Conservation (phyloP, 805 yeast species). For the Cyberlindnera maritima region DNA sequence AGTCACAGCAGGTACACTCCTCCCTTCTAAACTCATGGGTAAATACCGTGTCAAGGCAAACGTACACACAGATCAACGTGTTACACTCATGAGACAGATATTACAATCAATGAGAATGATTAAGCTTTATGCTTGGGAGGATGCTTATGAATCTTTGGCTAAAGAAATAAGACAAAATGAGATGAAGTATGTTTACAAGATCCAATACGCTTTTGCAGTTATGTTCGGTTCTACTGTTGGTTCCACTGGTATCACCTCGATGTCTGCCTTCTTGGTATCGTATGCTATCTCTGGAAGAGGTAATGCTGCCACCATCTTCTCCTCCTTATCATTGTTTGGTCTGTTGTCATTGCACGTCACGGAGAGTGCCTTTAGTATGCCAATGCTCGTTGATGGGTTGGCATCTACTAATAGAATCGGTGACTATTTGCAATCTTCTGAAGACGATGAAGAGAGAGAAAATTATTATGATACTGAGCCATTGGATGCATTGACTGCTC, state of each 20-base stretch:
- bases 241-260: constrained; percentile 48
- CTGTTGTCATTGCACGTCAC: constrained; percentile 56
- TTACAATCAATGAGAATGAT: constrained; percentile 60
- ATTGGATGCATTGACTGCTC: constrained; percentile 33
- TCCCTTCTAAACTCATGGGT: constrained; percentile 42
- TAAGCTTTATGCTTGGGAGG: constrained; percentile 84
- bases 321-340: constrained; percentile 65
- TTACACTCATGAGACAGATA: constrained; percentile 54
- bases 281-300: constrained; percentile 34
- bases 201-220: constrained; percentile 58
- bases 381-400: constrained; percentile 33
- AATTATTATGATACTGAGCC: constrained; percentile 29
- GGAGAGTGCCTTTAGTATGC: constrained; percentile 46
- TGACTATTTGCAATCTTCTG: constrained; percentile 49
- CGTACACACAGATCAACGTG: constrained; percentile 59
- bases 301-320: constrained; percentile 60
- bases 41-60: constrained; percentile 48
- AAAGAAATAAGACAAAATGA: constrained; percentile 53
- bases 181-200: constrained; percentile 48
- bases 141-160: constrained; percentile 58
- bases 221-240: constrained; percentile 50
- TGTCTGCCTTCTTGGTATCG: constrained; percentile 44
- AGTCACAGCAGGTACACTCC: constrained; percentile 42
- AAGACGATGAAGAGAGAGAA: constrained; percentile 34
- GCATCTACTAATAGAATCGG: constrained; percentile 54